A percentile compares a stretch with the other conserved stretches of the same genome.
phyloP scores from a whole-genome alignment of 495 filamentous ascomycete genomes.

The Daldinia childiae region DNA sequence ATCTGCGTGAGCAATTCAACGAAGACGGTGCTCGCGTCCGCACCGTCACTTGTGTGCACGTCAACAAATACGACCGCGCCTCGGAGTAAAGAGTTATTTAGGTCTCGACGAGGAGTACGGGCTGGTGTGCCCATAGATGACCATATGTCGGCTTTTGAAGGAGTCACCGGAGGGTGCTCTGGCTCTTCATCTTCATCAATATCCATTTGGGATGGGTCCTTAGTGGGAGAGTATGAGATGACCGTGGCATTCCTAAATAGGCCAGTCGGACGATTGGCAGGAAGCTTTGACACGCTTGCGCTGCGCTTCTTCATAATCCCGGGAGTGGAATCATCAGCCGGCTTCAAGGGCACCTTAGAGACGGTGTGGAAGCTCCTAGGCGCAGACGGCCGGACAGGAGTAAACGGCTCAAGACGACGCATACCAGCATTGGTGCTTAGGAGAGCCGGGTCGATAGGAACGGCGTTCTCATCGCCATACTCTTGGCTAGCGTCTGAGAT shows the following conservation, averaged over 20 bases:
- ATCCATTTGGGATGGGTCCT: constrained; percentile 41
- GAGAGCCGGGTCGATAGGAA: constrained; percentile 63
- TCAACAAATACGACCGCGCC: constrained; percentile 91
- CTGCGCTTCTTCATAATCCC: constrained; percentile 58
- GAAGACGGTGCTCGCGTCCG: constrained; percentile 85
- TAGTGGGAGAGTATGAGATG: constrained; percentile 56
- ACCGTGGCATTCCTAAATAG: constrained; percentile 54
- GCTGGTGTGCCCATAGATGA: constrained; percentile 64
- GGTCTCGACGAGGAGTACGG: constrained; percentile 61
- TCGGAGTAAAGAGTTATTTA: constrained; percentile 63
- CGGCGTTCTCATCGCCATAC: constrained; percentile 69
- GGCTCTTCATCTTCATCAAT: constrained; percentile 30
- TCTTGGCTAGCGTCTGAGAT: constrained; percentile 68
- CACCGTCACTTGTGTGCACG: constrained; percentile 89
- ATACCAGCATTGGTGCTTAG: constrained; percentile 31
- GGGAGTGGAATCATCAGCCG: constrained; percentile 70
- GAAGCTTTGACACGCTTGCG: constrained; percentile 65
- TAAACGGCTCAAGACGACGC: constrained; percentile 43
- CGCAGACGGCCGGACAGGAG: constrained; percentile 46
- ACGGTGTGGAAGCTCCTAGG: constrained; percentile 68
- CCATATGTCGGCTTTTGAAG: constrained; percentile 55
- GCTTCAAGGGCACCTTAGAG: constrained; percentile 78
- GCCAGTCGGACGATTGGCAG: constrained; percentile 39
- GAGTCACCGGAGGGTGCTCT: constrained; percentile 46
- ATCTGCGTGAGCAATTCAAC: constrained; percentile 82